Percentiles rank a stretch among this genome's conserved stretches.
phyloP scores from a whole-genome alignment of 2,329 filamentous ascomycete genomes.

The Corynespora cassiicola region DNA sequence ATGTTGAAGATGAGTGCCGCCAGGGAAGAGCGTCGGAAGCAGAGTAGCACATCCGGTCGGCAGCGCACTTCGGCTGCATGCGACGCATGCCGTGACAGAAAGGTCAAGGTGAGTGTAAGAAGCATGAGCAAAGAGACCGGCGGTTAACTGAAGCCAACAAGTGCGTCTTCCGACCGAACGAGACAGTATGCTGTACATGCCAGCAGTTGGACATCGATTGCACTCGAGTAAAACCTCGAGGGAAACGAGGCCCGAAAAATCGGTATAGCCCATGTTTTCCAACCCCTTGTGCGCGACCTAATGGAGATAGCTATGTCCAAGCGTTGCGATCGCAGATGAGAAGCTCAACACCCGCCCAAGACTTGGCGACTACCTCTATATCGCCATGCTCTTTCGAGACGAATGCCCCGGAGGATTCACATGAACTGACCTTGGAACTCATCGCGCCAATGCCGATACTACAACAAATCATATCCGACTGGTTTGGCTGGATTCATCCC shows the following conservation, averaged over 20 bases:
- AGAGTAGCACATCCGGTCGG: constrained; percentile 9
- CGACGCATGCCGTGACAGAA: constrained; percentile 25
- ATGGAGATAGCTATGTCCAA: constrained; percentile 4
- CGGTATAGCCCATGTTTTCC: constrained; percentile 13
- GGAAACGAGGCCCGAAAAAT: constrained; percentile 26
- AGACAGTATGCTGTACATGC: constrained; percentile 17
- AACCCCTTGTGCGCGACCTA: too few species aligned
- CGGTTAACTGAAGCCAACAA: constrained; percentile 6
- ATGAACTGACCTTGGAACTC: constrained; percentile 2
- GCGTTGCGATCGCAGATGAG: constrained; percentile 8
- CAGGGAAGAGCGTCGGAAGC: too few species aligned
- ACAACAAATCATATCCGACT: constrained; percentile 19
- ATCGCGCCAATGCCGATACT: constrained; percentile 16
- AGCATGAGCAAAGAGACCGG: neutral
- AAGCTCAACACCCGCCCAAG: neutral
- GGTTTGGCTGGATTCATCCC: constrained; percentile 28
- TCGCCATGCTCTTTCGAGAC: too few species aligned
- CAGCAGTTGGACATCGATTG: constrained; percentile 19
- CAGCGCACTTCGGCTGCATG: constrained; percentile 22
- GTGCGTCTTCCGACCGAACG: constrained; percentile 11
- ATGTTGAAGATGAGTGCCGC: too few species aligned
- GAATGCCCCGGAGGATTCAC: too few species aligned
- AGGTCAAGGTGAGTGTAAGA: constrained; percentile 22
- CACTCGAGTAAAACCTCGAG: constrained; percentile 18
- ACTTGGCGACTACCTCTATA: too few species aligned